Conservation (phyloP, 1,284 basidiomycete species). For the Naganishia liquefaciens region DNA sequence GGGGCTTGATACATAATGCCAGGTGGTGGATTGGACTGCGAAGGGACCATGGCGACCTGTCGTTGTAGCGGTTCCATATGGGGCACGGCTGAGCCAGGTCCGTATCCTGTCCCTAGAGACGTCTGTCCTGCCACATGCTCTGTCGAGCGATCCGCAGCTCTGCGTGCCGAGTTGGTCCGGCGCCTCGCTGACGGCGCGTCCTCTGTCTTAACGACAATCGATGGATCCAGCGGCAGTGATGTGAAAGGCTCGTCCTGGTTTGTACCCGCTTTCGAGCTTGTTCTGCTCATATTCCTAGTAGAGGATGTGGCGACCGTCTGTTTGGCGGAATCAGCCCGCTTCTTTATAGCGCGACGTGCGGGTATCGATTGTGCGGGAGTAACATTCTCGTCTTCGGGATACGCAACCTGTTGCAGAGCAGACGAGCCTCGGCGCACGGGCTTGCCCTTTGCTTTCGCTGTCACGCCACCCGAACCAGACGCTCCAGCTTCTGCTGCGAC, state of each 20-base stretch:
- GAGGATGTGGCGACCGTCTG: neutral
- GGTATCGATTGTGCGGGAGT: neutral
- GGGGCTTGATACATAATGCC: constrained; percentile 18
- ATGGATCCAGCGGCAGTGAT: neutral
- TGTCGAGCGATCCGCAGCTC: neutral
- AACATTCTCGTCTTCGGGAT: constrained; percentile 16
- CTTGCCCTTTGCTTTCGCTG: neutral
- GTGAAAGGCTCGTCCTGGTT: neutral
- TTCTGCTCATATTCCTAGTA: neutral
- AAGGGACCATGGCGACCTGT: constrained; percentile 12
- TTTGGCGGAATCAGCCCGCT: constrained; percentile 1
- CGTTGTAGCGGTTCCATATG: neutral
- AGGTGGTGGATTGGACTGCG: constrained; percentile 12
- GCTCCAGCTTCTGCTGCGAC: neutral
- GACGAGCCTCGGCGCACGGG: constrained; percentile 14
- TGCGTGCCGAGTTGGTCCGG: neutral
- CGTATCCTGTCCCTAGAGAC: neutral
- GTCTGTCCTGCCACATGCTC: neutral
- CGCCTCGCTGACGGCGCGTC: neutral
- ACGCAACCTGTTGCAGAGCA: constrained; percentile 13
- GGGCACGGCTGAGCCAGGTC: neutral
- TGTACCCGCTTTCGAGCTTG: neutral
- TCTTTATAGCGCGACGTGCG: neutral
- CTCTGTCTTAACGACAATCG: neutral
- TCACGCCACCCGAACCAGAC: neutral